Base-by-base conservation (phyloP, 768 basidiomycete genomes). In the Amanita rubescens region DNA sequence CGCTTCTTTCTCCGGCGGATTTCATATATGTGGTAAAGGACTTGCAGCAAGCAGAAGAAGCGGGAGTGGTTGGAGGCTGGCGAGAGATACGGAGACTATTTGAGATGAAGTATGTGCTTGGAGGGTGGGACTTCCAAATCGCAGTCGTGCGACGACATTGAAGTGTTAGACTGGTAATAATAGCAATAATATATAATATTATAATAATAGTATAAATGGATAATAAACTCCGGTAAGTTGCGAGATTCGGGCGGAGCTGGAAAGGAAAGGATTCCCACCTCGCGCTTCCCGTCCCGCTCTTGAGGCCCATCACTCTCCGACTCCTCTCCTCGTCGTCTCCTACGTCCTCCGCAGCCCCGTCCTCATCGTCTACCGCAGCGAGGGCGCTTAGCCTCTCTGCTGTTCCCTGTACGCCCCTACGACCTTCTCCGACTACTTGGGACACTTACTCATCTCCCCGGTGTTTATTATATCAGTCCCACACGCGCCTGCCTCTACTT, bases 81-180 rank as follows among this genome's bases (percentile, higher is more conserved):
- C 74, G 90, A 57, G 94, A 94, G 73, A 84, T 95, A 55, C 78
- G 79, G 61, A 73, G 94, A 60, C 64, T 96, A 61, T 63, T 93
- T 30, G 89, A 94, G 69, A 73, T 92, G 59, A 89, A 89, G 72
- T 85, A 87, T 61, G 71, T 91, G 51, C 73, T 82, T 14, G 86
- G 88, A 22, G 87, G 90, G 44, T 91, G 90, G 88, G 91, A 93
- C 66, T 79, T 94, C 55, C 86, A 92, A 72, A 75, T 94, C 51
- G 91, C 91, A 12, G 81, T 87, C 27, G 89, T 93, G 35, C 76
- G 88, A 55, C 74, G 89, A 55, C 85, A 87, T 63, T 85, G 67
- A 22, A 42, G 44, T 20, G 41, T 42, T n/a, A n/a, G n/a, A n/a
- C n/a, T n/a, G n/a, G n/a, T n/a, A 34, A 19, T 20, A 43, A 39